Percentiles rank a stretch among this genome's conserved stretches.
Conservation (phyloP, 345 rosid species). For the Eucalyptus leucophloia region DNA sequence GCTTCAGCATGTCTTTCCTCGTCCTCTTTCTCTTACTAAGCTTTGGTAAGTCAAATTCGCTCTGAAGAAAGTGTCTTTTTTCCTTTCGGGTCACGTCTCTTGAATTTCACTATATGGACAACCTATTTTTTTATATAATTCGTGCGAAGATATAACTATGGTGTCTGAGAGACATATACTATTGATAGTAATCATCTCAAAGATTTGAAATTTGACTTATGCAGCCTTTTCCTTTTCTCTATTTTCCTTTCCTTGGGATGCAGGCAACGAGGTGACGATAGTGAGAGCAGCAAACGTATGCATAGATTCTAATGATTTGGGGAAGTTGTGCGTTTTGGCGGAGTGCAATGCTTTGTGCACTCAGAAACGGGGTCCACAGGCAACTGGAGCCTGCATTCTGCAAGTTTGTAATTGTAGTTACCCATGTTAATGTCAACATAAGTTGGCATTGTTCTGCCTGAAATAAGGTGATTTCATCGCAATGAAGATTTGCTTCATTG, state of each 20-base stretch:
- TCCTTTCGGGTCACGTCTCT: neutral
- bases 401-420: neutral
- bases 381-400: neutral
- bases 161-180: neutral
- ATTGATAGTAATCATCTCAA: neutral
- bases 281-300: neutral
- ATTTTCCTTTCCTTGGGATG: neutral
- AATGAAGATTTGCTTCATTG: neutral
- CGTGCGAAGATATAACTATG: neutral
- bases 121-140: neutral
- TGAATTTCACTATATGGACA: neutral
- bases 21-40: neutral
- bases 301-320: no score
- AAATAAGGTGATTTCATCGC: neutral
- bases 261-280: neutral
- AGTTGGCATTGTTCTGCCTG: neutral
- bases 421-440: neutral
- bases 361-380: neutral
- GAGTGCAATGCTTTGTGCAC: neutral
- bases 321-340: neutral
- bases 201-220: neutral
- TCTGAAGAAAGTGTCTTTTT: neutral
- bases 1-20: neutral
- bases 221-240: neutral
- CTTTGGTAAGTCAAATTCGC: neutral